Evolutionary conservation across 2,329 filamentous ascomycete genomes (phyloP).

Genomic region (Plenodomus biglobosus): DNA sequence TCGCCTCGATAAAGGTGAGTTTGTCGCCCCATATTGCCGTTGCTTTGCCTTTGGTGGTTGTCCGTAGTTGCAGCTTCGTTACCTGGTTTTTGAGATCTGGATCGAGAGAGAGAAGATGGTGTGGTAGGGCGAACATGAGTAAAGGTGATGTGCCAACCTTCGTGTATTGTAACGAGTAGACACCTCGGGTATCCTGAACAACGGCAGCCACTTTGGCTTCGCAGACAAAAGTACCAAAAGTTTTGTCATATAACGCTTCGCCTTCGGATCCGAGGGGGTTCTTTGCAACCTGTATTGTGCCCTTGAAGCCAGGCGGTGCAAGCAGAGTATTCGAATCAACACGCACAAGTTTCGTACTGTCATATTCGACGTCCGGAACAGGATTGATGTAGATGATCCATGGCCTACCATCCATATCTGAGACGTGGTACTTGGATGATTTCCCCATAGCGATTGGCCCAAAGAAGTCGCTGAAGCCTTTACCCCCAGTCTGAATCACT

Average conservation of each 20-base stretch:
- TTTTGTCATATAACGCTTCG: slow-evolving; percentile 72
- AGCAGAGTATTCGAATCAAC: slow-evolving; percentile 66
- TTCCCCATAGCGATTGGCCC: slow-evolving; percentile 60
- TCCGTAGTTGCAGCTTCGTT: slow-evolving; percentile 66
- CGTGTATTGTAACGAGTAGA: slow-evolving; percentile 72
- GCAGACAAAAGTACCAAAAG: slow-evolving; percentile 73
- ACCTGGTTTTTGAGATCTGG: slow-evolving; percentile 51
- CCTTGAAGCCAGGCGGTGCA: slow-evolving; percentile 69
- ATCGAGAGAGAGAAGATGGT: slow-evolving; percentile 79
- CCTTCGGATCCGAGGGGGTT: slow-evolving; percentile 60
- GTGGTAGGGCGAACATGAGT: slow-evolving; percentile 85
- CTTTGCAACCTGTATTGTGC: slow-evolving; percentile 81
- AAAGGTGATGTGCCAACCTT: slow-evolving; percentile 69
- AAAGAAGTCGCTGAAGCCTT: slow-evolving; percentile 71
- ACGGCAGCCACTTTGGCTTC: slow-evolving; percentile 66
- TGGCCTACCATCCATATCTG: slow-evolving; percentile 63
- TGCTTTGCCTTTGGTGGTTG: slow-evolving; percentile 81
- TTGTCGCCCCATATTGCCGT: slow-evolving; percentile 63
- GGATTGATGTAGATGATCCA: slow-evolving; percentile 77
- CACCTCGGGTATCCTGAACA: slow-evolving; percentile 57
- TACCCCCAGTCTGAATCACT: slow-evolving; percentile 66
- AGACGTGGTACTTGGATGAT: slow-evolving; percentile 74
- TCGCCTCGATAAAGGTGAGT: slow-evolving; percentile 70
- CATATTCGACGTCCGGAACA: slow-evolving; percentile 57
- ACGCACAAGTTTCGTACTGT: slow-evolving; percentile 63